phyloP scores from a whole-genome alignment of 2,329 filamentous ascomycete species.

The Neospermospora avenae region DNA sequence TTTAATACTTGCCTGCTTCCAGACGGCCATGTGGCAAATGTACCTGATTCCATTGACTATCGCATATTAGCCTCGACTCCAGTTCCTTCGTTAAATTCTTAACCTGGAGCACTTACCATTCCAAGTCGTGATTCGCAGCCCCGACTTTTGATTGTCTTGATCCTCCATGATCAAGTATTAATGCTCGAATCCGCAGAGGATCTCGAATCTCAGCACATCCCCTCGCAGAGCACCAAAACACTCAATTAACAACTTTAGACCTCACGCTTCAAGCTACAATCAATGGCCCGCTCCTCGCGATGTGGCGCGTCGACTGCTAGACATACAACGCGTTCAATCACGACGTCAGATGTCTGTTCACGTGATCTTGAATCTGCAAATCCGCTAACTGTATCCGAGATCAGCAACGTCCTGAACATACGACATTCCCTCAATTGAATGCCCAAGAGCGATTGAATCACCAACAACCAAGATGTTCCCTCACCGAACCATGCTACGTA shows the following conservation, averaged over 20 bases:
- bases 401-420: slow-evolving; percentile 5
- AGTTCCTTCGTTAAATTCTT: neutral
- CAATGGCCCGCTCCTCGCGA: no score
- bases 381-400: neutral
- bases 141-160: slow-evolving; percentile 48
- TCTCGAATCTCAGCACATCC: neutral
- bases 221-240: no score
- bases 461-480: slow-evolving; percentile 53
- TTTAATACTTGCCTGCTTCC: neutral
- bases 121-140: slow-evolving; percentile 80
- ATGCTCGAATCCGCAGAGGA: neutral
- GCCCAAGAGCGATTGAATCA: slow-evolving; percentile 26
- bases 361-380: neutral
- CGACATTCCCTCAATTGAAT: slow-evolving; percentile 11
- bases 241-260: no score
- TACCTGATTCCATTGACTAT: slow-evolving; percentile 78
- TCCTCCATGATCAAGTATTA: neutral
- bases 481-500: slow-evolving; percentile 59
- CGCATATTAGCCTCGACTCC: slow-evolving; percentile 13
- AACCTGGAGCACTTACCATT: slow-evolving; percentile 57
- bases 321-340: neutral
- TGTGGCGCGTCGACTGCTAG: no score
- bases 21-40: neutral
- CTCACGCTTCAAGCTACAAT: no score
- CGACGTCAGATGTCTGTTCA: neutral